Base-by-base conservation (phyloP, 768 basidiomycete genomes). In the Symmetrospora coprosmae region DNA sequence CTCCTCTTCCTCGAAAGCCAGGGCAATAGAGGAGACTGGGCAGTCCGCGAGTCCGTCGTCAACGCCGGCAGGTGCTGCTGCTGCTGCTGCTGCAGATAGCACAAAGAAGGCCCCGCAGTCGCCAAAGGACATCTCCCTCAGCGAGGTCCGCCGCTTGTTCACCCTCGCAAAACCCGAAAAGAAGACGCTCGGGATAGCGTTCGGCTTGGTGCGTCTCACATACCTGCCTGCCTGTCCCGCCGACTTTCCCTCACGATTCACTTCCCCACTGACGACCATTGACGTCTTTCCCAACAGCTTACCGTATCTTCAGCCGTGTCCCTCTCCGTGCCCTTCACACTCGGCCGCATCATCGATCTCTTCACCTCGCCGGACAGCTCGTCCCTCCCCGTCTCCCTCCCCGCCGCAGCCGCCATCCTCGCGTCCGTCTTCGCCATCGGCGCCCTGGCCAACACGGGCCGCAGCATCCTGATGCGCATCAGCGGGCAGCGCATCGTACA, bases 331-430 rank as follows among this genome's bases (percentile, higher is more conserved):
- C 92, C 92, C 0, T 81, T 94, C 66, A 89, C 89, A 1, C 83
- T 96, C 67, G 92, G 92, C 9, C 86, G 82, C 71, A 76, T 97
- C 50, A 94, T 99, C 63, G 91, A 96, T 74, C 89, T 85, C 74
- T 97, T 94, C 73, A 55, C 61, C 9, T 14, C 37, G 4, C 31
- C 35, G 33, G 38, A 11, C 14, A 2, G 23, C 1, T 53, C 69
- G 63, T 82, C 87, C 60, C 86, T 91, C 23, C 78, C 85, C 19
- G 75, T 96, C 25, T 82, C 85, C 0, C 75, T 86, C 17, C 83
- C 82, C 65, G 81, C 86, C 66, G 90, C 90, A 0, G 87, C 89
- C 6, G 80, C 76, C 0, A 71, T 80, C 11, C 78, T 96, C 21
- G 74, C 91, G 30, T 63, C 81, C 0, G 73, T 87, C 14, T 96